Evolutionary conservation across 768 basidiomycete species (phyloP).

Genomic region (Psilocybe subaeruginosa): DNA sequence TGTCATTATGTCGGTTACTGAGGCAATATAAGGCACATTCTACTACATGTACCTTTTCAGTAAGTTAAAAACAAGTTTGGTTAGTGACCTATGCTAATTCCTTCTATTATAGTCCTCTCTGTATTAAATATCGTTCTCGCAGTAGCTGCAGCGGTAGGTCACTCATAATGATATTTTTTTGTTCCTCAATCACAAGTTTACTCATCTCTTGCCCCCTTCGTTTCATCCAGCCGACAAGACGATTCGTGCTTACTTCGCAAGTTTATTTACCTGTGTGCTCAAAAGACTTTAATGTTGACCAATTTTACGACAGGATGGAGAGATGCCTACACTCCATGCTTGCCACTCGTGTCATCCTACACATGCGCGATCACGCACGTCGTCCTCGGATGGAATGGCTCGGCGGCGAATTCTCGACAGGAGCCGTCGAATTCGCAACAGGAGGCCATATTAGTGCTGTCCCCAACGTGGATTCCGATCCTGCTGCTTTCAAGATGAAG

Average conservation of each 20-base stretch:
- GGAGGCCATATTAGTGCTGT: neutral
- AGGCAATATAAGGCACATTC: slow-evolving; percentile 5
- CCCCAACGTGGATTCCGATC: neutral
- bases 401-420: neutral
- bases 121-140: slow-evolving; percentile 12
- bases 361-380: slow-evolving; percentile 14
- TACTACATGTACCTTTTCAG: slow-evolving; percentile 13
- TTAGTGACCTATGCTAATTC: neutral
- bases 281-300: neutral
- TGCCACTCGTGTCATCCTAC: slow-evolving; percentile 15
- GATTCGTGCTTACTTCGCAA: slow-evolving; percentile 10
- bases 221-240: slow-evolving; percentile 8
- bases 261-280: neutral
- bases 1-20: neutral
- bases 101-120: slow-evolving; percentile 6
- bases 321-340: slow-evolving; percentile 13
- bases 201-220: neutral
- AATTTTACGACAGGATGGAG: slow-evolving; percentile 4
- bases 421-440: neutral
- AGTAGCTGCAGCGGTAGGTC: slow-evolving; percentile 4
- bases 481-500: neutral
- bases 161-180: neutral
- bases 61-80: neutral
- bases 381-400: slow-evolving; percentile 6
- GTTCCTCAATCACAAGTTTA: neutral